A percentile compares a stretch with the other conserved stretches of the same genome.
Conservation (phyloP, 345 rosid species). For the Brassica cretica region DNA sequence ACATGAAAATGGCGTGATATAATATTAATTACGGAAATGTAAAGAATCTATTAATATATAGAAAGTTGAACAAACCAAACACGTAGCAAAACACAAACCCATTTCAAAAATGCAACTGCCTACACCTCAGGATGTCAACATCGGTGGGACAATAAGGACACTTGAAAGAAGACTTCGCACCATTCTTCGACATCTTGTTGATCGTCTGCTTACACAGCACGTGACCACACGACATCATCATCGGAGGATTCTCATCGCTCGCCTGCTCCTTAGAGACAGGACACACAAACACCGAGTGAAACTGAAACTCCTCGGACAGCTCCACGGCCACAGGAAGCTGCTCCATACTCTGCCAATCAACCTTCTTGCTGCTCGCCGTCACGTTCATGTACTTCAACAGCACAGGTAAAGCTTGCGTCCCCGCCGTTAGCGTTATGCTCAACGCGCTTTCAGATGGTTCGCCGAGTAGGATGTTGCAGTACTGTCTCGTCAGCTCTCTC, state of each 20-base stretch:
- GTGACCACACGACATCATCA: constrained; percentile 80
- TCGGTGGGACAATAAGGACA: constrained; percentile 79
- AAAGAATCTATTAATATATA: constrained; percentile 36
- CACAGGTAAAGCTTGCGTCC: constrained; percentile 62
- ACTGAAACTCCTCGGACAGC: constrained; percentile 62
- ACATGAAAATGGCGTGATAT: too few species aligned
- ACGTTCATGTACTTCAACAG: constrained; percentile 73
- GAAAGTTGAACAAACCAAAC: background rate
- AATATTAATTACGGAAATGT: background rate
- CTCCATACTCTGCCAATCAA: constrained; percentile 65
- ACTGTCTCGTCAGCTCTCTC: constrained; percentile 62
- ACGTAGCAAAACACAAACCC: background rate
- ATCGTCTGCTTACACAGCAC: constrained; percentile 78
- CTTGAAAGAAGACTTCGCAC: constrained; percentile 55
- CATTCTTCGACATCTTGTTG: constrained; percentile 74
- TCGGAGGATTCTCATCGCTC: constrained; percentile 69
- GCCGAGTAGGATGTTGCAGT: constrained; percentile 61
- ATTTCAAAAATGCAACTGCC: constrained; percentile 50
- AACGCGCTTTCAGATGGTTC: constrained; percentile 64
- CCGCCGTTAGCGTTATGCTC: constrained; percentile 60
- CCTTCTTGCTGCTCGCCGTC: constrained; percentile 61
- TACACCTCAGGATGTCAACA: constrained; percentile 53
- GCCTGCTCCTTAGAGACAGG: constrained; percentile 81
- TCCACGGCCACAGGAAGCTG: constrained; percentile 72
- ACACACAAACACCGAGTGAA: constrained; percentile 74